Conservation (phyloP, 1,139 yeast genomes). For the Hemisphaericaspora xylanilytica region DNA sequence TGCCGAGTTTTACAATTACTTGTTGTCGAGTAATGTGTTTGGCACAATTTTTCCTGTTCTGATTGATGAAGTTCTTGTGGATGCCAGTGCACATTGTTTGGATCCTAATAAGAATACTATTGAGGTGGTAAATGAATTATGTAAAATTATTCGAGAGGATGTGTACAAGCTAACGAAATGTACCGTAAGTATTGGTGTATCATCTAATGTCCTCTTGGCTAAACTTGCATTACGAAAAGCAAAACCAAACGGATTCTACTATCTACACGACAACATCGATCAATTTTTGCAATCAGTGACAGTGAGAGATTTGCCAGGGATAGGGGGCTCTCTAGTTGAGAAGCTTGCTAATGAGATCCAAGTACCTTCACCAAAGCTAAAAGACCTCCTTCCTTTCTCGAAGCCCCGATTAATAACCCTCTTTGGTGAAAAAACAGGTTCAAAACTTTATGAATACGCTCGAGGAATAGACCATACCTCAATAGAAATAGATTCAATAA, state of each 20-base stretch:
- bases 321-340: constrained; percentile 55
- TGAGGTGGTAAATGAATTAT: constrained; percentile 24
- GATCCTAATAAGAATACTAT: constrained; percentile 9
- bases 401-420: constrained; percentile 36
- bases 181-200: constrained; percentile 75
- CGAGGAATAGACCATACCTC: constrained; percentile 67
- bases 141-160: constrained; percentile 40
- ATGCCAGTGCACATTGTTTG: constrained; percentile 46
- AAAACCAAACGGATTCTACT: constrained; percentile 71
- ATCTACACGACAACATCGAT: constrained; percentile 29
- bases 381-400: constrained; percentile 37
- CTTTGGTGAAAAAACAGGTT: constrained; percentile 72
- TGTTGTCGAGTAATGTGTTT: constrained; percentile 48
- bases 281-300: constrained; percentile 42
- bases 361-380: constrained; percentile 15
- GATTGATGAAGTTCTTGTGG: constrained; percentile 85
- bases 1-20: constrained; percentile 49
- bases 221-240: constrained; percentile 73
- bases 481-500: constrained; percentile 45
- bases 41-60: constrained; percentile 79
- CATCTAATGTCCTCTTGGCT: constrained; percentile 71
- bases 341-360: constrained; percentile 13
- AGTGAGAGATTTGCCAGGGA: constrained; percentile 74
- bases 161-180: constrained; percentile 55
- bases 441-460: constrained; percentile 55